These are phyloP conservation scores for Arabis alpina DNA, from an alignment of 345 rosid genomes.

Conservation along the genomic window DNA sequence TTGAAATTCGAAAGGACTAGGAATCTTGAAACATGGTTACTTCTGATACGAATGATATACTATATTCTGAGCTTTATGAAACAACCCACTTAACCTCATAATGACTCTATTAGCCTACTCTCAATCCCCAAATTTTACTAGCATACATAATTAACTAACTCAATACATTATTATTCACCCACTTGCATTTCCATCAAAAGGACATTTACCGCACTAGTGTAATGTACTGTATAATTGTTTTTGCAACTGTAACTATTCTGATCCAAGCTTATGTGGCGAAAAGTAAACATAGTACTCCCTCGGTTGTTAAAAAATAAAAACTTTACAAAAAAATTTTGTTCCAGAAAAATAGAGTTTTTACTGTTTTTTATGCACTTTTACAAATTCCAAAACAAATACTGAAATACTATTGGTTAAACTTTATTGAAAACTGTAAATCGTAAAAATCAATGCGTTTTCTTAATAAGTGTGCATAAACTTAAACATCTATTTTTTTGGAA, in stretches of 20 bases:
- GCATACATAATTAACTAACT: conserved; percentile 1
- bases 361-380: too few species aligned
- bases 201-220: too few species aligned
- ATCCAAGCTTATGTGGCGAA: neutral
- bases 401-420: too few species aligned
- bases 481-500: too few species aligned
- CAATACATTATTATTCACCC: neutral
- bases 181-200: conserved; percentile 2
- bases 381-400: too few species aligned
- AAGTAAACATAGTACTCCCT: too few species aligned
- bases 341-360: too few species aligned
- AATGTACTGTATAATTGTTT: neutral
- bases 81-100: conserved; percentile 20
- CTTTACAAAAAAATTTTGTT: too few species aligned
- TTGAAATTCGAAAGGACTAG: conserved; percentile 27
- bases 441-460: too few species aligned
- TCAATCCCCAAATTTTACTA: conserved; percentile 40
- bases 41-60: conserved; percentile 23
- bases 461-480: too few species aligned
- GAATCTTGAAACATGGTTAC: conserved; percentile 43
- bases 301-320: too few species aligned
- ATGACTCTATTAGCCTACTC: conserved; percentile 47
- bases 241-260: neutral
- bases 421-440: too few species aligned
- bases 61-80: neutral